These are phyloP conservation scores for Taphrina flavorubra DNA, from an alignment of 1,139 yeast species.

Conservation along the genomic window DNA sequence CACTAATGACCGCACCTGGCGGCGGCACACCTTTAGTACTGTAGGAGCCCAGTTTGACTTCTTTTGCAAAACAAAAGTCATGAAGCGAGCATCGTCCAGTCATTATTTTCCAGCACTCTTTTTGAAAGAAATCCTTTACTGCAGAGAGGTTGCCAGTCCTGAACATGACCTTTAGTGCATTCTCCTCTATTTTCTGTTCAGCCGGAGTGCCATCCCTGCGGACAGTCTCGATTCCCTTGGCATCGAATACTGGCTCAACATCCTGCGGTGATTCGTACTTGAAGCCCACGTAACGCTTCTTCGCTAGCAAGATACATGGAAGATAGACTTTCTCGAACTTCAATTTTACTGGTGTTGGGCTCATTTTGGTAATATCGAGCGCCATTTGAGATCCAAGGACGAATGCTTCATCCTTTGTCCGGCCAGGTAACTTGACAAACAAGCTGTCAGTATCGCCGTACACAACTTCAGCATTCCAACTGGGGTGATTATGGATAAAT, in stretches of 20 bases:
- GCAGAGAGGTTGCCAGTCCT: constrained; percentile 71
- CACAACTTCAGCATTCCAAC: constrained; percentile 89
- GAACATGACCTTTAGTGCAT: constrained; percentile 66
- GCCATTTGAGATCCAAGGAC: constrained; percentile 74
- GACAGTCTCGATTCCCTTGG: constrained; percentile 94
- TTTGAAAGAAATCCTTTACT: constrained; percentile 68
- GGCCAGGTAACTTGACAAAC: constrained; percentile 88
- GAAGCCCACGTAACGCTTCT: constrained; percentile 89
- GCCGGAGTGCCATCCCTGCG: constrained; percentile 95
- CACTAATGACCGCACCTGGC: constrained; percentile 86
- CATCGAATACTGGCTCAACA: constrained; percentile 73
- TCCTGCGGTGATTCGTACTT: constrained; percentile 69
- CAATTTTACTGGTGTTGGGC: constrained; percentile 80
- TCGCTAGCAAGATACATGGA: constrained; percentile 80
- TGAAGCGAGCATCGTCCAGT: constrained; percentile 67
- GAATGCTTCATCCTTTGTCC: constrained; percentile 77
- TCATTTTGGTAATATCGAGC: constrained; percentile 62
- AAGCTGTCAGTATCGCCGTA: constrained; percentile 96
- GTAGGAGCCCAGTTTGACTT: constrained; percentile 82
- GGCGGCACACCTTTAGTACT: constrained; percentile 75
- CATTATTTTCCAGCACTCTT: constrained; percentile 70
- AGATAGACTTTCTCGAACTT: constrained; percentile 93
- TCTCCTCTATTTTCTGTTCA: constrained; percentile 80
- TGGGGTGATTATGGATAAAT: constrained; percentile 62
- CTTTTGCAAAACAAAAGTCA: constrained; percentile 91